Evolutionary conservation across 768 basidiomycete genomes (phyloP), one percentile per base, ranked within the genome.

Genomic region (Xerocomellus amylosporus): DNA sequence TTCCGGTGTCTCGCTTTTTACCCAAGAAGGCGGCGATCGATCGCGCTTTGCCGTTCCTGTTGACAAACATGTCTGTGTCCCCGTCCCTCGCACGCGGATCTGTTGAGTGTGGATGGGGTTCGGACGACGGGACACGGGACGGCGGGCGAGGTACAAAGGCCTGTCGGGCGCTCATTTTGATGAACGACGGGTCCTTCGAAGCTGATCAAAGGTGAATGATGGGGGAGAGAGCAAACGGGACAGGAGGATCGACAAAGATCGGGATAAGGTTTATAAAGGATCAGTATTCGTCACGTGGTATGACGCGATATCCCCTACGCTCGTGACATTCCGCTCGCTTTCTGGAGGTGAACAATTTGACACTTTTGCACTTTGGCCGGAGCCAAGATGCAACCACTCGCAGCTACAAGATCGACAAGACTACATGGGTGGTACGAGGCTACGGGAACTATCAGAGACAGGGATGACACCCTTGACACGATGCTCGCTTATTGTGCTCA

Each of bases 161-260:
- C 15, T 68, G 68, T 46, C 67, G 22, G 2, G 67, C 64, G 34
- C 68, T 69, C 67, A 69, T 69, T 12, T 36, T 20, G 26, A 42
- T 10, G 30, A 8, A 54, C 10, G 33, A 13, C 7, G 12, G 28
- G 26, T 36, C 6, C 19, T 8, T 22, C 5, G n/a, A 9, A 30
- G 3, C 13, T 12, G 38, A 34, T 28, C 13, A 12, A 15, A 10
- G n/a, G 19, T 2, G 19, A 31, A 19, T 15, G 58, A 14, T 46
- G 46, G 20, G 28, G 49, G 20, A n/a, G 5, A 30, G 24, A 42
- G 14, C 2, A 30, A 49, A 49, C 12, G 46, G 36, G 31, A 48
- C 5, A 4, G 13, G 14, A 28, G 5, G 37, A 10, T 17, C 15
- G 22, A 30, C 28, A 19, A 17, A 20, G 24, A 49, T 57, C 40